A percentile compares a stretch with the other conserved stretches of the same genome.
phyloP scores from a whole-genome alignment of 495 filamentous ascomycete species.

The Hyaloscypha variabilis region DNA sequence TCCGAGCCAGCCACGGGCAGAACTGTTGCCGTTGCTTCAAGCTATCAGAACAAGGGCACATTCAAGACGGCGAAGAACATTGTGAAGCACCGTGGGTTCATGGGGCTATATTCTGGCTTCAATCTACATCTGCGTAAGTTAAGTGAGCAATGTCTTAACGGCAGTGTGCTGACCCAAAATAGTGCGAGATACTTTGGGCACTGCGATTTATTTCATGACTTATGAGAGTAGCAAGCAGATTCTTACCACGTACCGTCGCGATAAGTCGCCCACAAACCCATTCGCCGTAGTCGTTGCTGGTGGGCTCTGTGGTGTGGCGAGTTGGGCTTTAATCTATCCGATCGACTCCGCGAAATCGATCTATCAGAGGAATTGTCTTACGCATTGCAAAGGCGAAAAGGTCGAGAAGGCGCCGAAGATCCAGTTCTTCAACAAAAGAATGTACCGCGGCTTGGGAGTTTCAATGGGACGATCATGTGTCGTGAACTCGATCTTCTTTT shows the following conservation, averaged over 20 bases:
- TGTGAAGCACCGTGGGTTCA: slow-evolving; percentile 72
- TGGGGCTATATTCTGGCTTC: slow-evolving; percentile 86
- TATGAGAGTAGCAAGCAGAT: slow-evolving; percentile 91
- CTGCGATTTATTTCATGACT: slow-evolving; percentile 86
- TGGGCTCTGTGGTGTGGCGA: slow-evolving; percentile 77
- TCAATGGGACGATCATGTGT: slow-evolving; percentile 75
- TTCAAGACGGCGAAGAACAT: slow-evolving; percentile 79
- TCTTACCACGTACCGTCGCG: slow-evolving; percentile 71
- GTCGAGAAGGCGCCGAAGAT: slow-evolving; percentile 63
- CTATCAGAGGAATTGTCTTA: slow-evolving; percentile 79
- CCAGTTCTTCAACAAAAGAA: slow-evolving; percentile 68
- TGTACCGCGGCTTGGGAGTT: slow-evolving; percentile 78
- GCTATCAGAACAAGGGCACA: slow-evolving; percentile 79
- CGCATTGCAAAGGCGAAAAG: slow-evolving; percentile 61
- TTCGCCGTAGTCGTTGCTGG: slow-evolving; percentile 74
- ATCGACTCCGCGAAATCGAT: slow-evolving; percentile 84
- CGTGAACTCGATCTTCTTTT: slow-evolving; percentile 81
- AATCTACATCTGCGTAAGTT: slow-evolving; percentile 75
- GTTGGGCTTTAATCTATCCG: slow-evolving; percentile 81
- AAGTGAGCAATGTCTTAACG: not conserved
- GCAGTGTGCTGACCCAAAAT: slow-evolving; percentile 15
- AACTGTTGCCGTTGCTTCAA: slow-evolving; percentile 59
- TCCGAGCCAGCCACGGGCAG: slow-evolving; percentile 44
- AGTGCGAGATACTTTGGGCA: slow-evolving; percentile 87
- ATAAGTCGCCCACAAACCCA: slow-evolving; percentile 67